A percentile compares a stretch with the other conserved stretches of the same genome.
Conservation (phyloP, 2,329 filamentous ascomycete species). For the Penicillium polonicum region DNA sequence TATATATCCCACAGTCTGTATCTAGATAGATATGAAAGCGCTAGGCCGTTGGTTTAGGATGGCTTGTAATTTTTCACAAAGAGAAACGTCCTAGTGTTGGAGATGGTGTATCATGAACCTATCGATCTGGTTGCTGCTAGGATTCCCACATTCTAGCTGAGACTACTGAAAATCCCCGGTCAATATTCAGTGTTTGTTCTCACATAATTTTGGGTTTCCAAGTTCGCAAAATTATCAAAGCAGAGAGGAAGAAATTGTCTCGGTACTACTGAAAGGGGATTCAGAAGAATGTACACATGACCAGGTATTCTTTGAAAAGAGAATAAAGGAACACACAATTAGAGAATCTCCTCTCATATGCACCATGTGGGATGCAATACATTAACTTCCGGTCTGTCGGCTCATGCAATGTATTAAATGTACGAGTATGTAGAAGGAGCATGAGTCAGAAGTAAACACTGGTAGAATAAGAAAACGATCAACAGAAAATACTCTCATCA, state of each 20-base stretch:
- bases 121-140: neutral
- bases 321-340: neutral
- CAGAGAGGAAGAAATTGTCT: too few relatives aligned
- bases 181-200: neutral
- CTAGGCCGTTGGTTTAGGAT: neutral
- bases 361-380: neutral
- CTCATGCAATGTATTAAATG: neutral
- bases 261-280: neutral
- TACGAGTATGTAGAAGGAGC: neutral
- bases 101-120: neutral
- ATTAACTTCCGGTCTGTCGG: neutral
- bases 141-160: neutral
- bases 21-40: neutral
- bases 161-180: neutral
- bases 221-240: neutral
- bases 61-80: neutral
- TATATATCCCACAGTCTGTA: neutral
- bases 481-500: slow-evolving; percentile 2
- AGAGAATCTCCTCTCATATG: too few relatives aligned
- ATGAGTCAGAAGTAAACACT: neutral
- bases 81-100: neutral
- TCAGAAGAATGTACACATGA: neutral
- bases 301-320: neutral
- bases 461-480: neutral
- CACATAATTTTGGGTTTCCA: neutral